Percentiles rank a stretch among this genome's conserved stretches.
Evolutionary conservation across 352 stramenopile species (phyloP).

Genomic region (Pythium sp.): DNA sequence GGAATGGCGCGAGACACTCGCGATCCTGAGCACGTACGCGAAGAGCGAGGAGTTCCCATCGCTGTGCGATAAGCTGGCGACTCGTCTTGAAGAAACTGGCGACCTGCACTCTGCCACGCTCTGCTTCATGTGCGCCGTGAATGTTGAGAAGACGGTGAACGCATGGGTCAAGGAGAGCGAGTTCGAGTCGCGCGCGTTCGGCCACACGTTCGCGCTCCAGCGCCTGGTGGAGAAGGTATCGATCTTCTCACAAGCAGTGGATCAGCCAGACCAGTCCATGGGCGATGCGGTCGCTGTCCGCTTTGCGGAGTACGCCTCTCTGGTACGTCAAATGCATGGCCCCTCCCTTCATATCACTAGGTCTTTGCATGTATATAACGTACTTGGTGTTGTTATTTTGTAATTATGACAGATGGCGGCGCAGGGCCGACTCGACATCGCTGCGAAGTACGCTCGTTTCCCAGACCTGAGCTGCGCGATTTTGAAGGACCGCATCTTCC

Average conservation of each 20-base stretch:
- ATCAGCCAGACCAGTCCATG: conserved; percentile 83
- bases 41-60: conserved; percentile 96
- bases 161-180: conserved; percentile 91
- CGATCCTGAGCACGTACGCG: conserved; percentile 97
- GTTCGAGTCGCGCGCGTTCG: conserved; percentile 59
- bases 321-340: conserved; percentile 30
- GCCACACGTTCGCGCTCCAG: conserved; percentile 87
- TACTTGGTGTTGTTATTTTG: conserved; percentile 11
- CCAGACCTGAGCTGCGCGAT: conserved; percentile 73
- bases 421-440: conserved; percentile 91
- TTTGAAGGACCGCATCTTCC: conserved; percentile 85
- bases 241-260: conserved; percentile 89
- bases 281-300: conserved; percentile 83
- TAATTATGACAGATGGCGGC: conserved; percentile 76
- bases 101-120: conserved; percentile 92
- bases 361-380: neutral
- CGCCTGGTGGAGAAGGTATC: conserved; percentile 97
- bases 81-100: conserved; percentile 87
- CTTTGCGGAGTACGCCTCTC: conserved; percentile 91
- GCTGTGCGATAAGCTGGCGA: conserved; percentile 94
- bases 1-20: conserved; percentile 97
- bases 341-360: neutral
- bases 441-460: conserved; percentile 91
- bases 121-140: conserved; percentile 97
- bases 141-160: conserved; percentile 83